Evolutionary conservation across 768 basidiomycete genomes (phyloP).

Genomic region (Wakefieldia striispora): DNA sequence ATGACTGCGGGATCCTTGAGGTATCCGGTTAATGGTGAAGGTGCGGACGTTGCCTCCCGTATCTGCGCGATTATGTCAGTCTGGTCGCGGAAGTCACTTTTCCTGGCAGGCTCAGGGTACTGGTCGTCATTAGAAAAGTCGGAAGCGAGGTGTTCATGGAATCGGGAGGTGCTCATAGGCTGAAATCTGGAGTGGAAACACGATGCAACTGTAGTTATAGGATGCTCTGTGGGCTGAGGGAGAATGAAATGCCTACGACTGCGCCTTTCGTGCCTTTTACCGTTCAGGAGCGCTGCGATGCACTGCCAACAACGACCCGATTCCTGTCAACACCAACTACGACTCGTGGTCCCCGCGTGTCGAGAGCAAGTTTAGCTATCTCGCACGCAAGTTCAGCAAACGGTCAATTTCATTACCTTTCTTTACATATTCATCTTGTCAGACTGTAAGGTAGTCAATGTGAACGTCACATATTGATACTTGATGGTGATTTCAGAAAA

Average conservation of each 20-base stretch:
- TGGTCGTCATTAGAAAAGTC: conserved; percentile 14
- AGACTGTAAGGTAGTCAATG: too few relatives aligned
- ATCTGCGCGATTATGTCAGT: conserved; percentile 39
- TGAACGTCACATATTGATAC: too few relatives aligned
- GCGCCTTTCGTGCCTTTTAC: conserved; percentile 10
- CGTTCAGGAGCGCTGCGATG: conserved; percentile 5
- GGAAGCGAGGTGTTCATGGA: conserved; percentile 30
- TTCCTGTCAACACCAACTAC: not conserved
- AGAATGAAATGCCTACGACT: conserved; percentile 1
- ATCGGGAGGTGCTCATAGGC: conserved; percentile 29
- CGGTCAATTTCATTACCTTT: too few relatives aligned
- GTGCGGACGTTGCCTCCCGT: conserved; percentile 44
- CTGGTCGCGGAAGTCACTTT: conserved; percentile 6
- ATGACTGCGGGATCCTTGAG: conserved; percentile 44
- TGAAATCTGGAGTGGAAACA: conserved; percentile 1
- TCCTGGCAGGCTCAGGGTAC: conserved; percentile 8
- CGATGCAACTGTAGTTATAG: conserved; percentile 7
- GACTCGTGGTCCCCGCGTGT: conserved; percentile 23
- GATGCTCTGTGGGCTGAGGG: conserved; percentile 4
- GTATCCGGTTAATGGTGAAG: conserved; percentile 44
- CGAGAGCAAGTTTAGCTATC: not conserved
- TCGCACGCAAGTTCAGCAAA: too few relatives aligned
- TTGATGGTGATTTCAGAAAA: not conserved
- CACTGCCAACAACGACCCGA: not conserved
- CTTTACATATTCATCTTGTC: too few relatives aligned